Evolutionary conservation across 495 filamentous ascomycete genomes (phyloP).

Genomic region (Annulohypoxylon maeteangense): DNA sequence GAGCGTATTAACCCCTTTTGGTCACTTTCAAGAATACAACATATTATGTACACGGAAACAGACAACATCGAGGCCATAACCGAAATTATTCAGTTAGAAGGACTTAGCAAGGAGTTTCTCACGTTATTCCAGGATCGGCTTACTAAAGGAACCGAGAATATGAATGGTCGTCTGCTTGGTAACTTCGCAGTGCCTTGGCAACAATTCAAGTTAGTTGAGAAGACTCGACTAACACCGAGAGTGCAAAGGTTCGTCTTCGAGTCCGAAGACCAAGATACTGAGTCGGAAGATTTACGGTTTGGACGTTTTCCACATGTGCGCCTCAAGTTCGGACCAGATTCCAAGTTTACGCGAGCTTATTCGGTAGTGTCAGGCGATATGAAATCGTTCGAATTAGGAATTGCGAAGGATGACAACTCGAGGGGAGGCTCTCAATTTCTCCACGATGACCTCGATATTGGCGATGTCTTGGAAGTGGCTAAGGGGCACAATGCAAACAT

Average conservation of each 20-base stretch:
- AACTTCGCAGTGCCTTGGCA: constrained; percentile 40
- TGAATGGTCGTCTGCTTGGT: constrained; percentile 35
- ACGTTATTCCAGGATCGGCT: constrained; percentile 35
- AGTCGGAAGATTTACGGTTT: constrained; percentile 31
- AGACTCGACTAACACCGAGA: constrained; percentile 31
- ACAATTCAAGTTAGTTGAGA: constrained; percentile 42
- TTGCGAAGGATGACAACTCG: constrained; percentile 51
- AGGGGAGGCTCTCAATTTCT: constrained; percentile 53
- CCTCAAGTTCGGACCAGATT: constrained; percentile 43
- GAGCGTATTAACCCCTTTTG: constrained; percentile 55
- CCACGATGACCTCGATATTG: constrained; percentile 45
- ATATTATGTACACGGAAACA: constrained; percentile 53
- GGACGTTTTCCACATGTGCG: constrained; percentile 44
- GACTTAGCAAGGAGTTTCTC: constrained; percentile 50
- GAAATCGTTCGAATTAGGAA: constrained; percentile 50
- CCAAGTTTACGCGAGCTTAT: constrained; percentile 47
- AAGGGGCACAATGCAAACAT: constrained; percentile 38
- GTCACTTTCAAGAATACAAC: constrained; percentile 54
- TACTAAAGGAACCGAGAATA: constrained; percentile 41
- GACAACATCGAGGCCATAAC: constrained; percentile 49
- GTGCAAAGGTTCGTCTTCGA: constrained; percentile 42
- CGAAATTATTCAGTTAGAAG: constrained; percentile 49
- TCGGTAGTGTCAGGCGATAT: constrained; percentile 53
- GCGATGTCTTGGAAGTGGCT: constrained; percentile 61
- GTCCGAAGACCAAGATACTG: constrained; percentile 26